A percentile compares a stretch with the other conserved stretches of the same genome.
Evolutionary conservation across 148 eudicot genomes (phyloP).

Genomic region (Pouteria glomerata): DNA sequence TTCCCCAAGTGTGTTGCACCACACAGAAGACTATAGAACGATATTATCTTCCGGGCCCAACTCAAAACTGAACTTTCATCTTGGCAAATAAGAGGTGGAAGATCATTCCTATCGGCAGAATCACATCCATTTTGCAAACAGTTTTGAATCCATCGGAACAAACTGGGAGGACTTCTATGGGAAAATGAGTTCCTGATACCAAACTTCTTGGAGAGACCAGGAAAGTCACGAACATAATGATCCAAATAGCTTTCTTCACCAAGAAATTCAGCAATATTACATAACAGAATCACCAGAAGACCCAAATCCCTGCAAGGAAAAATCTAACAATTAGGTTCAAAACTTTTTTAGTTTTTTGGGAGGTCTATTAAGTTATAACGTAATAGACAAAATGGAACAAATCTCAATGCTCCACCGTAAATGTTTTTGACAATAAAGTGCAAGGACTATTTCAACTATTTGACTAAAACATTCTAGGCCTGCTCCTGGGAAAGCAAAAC

Average conservation of each 20-base stretch:
- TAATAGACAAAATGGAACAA: background rate
- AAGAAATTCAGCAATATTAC: conserved; percentile 56
- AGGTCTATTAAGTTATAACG: no score
- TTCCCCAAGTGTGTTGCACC: conserved; percentile 57
- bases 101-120: conserved; percentile 47
- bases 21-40: conserved; percentile 80
- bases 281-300: conserved; percentile 65
- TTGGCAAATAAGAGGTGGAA: conserved; percentile 68
- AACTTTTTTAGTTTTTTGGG: no score
- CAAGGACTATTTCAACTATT: no score
- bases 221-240: conserved; percentile 92
- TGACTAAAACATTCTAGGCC: no score
- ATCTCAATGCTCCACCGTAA: background rate
- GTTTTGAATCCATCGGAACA: conserved; percentile 87
- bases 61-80: conserved; percentile 60
- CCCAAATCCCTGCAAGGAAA: conserved; percentile 66
- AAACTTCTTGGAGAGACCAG: conserved; percentile 46
- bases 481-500: no score
- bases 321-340: background rate
- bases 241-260: conserved; percentile 70
- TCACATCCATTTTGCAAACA: conserved; percentile 68
- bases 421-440: no score
- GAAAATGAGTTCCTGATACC: conserved; percentile 27
- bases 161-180: conserved; percentile 61
- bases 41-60: conserved; percentile 83